Base-by-base conservation (phyloP, 345 rosid genomes). In the Sisymbrium irio region DNA sequence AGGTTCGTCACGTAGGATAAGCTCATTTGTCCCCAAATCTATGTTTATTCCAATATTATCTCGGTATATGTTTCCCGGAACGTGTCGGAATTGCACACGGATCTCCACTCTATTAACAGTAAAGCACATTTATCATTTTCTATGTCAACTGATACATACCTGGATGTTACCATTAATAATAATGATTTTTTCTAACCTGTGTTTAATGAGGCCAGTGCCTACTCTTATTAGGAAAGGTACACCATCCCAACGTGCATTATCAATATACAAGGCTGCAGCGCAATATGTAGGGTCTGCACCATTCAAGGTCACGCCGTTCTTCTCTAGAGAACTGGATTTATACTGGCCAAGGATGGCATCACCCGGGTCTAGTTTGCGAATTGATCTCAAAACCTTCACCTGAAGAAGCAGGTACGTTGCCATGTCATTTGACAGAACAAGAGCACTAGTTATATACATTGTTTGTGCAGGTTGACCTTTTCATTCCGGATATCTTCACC, bases 211-310 rank as follows among this genome's bases (percentile, higher is more conserved):
- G 77, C 94, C 97, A 78, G 80, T 76, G 59, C 92, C 97, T 2
- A 88, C 85, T 79, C 83, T 83, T 50, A 88, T 67, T 46, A 88
- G 75, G 78, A 90, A 86, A 37, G 94, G 92, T 62, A 90, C 94
- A 71, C 92, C 89, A 56, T 90, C 97, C 97, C 97, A 90, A 44
- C 94, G 88, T 49, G 89, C 88, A 88, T 88, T 90, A 55, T 90
- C 90, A 20, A 90, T 86, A 81, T 77, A 88, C 39, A 90, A 64
- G 33, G 96, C 90, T 69, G 89, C 89, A 68, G 89, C 89, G 46
- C 87, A 90, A 66, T 50, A 88, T 4, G 92, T 85, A 3, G 97
- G 92, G 6, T 86, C 83, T 74, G 63, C 66, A 60, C 78, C 75
- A 69, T 78, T 77, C 66, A 73, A 54, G 40, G 67, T 53, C 47